Evolutionary conservation across 331 rosid species (phyloP), one percentile per base, ranked within the genome.

Genomic region (Arachis monticola): DNA sequence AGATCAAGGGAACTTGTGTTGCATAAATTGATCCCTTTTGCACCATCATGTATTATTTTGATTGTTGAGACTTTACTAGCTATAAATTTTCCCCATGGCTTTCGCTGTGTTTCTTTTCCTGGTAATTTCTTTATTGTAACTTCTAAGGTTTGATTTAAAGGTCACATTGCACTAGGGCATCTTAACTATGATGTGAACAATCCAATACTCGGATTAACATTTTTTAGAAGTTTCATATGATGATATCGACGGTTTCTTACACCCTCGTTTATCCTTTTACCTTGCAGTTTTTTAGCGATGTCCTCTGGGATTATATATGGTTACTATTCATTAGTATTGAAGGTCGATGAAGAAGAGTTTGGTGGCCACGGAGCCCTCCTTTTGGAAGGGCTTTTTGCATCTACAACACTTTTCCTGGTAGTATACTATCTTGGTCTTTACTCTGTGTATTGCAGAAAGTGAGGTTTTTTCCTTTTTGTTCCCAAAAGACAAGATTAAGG

Each of bases 281-380:
- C 11, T 71, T 74, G 79, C 85, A 84, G 85, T n/a, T 83, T 74
- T 67, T 68, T 83, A 40, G 82, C 14, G 61, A 1, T 80, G 56
- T 83, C 87, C 40, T 13, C 84, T 11, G 84, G 82, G 62, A 63
- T 83, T 48, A 83, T 76, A 67, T 80, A 83, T 76, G 75, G 97
- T 65, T 94, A 94, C 66, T 94, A 94, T 40, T 87, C 96, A 7
- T 73, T 90, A 79, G 79, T 95, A 79, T 86, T 95, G 69, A 92
- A 90, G 91, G 83, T 95, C 70, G 99, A 95, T 2, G 99, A 95
- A 78, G 99, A 95, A 78, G 99, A 95, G 68, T 88, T 87, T 74
- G 99, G 99, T 1, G 99, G 99, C 60, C 99, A 95, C 74, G 93
- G 96, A 72, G 92, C 99, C 73, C 99, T 95, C 62, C 99, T 95